Base-by-base conservation (phyloP, 139 green algal genomes). In the Chlorella sp. region DNA sequence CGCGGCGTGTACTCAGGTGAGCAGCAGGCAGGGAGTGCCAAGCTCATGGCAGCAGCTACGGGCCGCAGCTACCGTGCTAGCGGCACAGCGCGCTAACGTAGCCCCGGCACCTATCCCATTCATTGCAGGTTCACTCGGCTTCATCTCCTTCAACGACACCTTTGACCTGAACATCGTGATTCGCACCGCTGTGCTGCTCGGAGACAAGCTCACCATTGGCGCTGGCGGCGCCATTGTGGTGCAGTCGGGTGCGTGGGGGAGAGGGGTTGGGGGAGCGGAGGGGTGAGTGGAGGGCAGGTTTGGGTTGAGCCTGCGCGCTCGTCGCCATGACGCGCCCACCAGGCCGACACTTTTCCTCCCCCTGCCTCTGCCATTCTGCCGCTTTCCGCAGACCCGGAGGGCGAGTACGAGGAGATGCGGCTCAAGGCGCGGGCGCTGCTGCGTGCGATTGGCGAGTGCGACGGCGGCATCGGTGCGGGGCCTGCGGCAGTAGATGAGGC, bases 81-180 rank as follows among this genome's bases (percentile, higher is more conserved):
- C n/a, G n/a, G n/a, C n/a, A n/a, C n/a, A n/a, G n/a, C n/a, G n/a
- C n/a, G n/a, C n/a, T n/a, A n/a, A n/a, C n/a, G n/a, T n/a, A n/a
- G n/a, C n/a, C n/a, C n/a, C n/a, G n/a, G n/a, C n/a, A n/a, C n/a
- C n/a, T n/a, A n/a, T 25, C 23, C 23, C 60, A 11, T 51, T 9
- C 3, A 13, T 18, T 63, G 30, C 82, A 86, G 97, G 97, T 23
- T 88, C 85, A 69, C 82, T 99, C 23, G 97, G 97, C 41, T 99
- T 93, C 88, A 92, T 99, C 36, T 93, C 87, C 4, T 64, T 97
- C 30, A 97, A 96, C 87, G 92, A 93, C 83, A 94, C 95, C 21
- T 99, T 99, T 81, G 97, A 99, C 88, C 89, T 99, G 17, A 99
- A 99, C 92, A 98, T 99, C 67, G 96, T 99, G 30, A 99, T 99